These are phyloP conservation scores for Rhododendron ferrugineum DNA, from an alignment of 148 eudicot genomes.

Conservation along the genomic window DNA sequence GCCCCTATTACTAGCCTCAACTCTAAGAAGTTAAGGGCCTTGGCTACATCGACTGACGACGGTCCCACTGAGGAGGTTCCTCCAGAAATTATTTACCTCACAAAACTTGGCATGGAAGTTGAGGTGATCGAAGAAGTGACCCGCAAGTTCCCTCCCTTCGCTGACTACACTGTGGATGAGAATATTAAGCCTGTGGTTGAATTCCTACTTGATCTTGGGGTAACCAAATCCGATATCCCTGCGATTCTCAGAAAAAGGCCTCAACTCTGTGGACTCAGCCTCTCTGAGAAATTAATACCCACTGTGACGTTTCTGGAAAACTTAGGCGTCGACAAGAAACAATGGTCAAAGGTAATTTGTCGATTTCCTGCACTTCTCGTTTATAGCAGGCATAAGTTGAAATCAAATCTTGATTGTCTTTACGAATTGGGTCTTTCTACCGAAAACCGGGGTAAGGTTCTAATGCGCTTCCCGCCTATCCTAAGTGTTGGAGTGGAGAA, in stretches of 20 bases:
- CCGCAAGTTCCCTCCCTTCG: slow-evolving; percentile 76
- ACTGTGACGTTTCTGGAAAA: slow-evolving; percentile 71
- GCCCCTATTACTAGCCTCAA: slow-evolving; percentile 23
- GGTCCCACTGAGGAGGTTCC: slow-evolving; percentile 52
- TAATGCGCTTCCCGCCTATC: slow-evolving; percentile 73
- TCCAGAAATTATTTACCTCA: slow-evolving; percentile 56
- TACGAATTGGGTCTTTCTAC: slow-evolving; percentile 73
- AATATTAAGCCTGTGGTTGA: slow-evolving; percentile 75
- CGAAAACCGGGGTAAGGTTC: slow-evolving; percentile 52
- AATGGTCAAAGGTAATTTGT: slow-evolving; percentile 76
- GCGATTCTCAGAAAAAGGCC: slow-evolving; percentile 66
- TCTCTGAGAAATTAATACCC: slow-evolving; percentile 73
- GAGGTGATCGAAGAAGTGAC: slow-evolving; percentile 54
- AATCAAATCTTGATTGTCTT: slow-evolving; percentile 65
- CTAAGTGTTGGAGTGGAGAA: slow-evolving; percentile 82
- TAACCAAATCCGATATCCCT: slow-evolving; percentile 66
- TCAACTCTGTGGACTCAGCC: slow-evolving; percentile 79
- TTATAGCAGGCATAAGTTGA: slow-evolving; percentile 62
- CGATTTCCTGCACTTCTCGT: slow-evolving; percentile 83
- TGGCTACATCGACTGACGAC: slow-evolving; percentile 55
- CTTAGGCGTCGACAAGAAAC: slow-evolving; percentile 65
- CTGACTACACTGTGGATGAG: slow-evolving; percentile 78
- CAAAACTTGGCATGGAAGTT: slow-evolving; percentile 74
- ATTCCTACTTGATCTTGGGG: slow-evolving; percentile 76
- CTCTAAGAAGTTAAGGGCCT: slow-evolving; percentile 48